A percentile compares a stretch with the other conserved stretches of the same genome.
phyloP scores from a whole-genome alignment of 176 grass and related monocot species.

The Paspalum vaginatum region DNA sequence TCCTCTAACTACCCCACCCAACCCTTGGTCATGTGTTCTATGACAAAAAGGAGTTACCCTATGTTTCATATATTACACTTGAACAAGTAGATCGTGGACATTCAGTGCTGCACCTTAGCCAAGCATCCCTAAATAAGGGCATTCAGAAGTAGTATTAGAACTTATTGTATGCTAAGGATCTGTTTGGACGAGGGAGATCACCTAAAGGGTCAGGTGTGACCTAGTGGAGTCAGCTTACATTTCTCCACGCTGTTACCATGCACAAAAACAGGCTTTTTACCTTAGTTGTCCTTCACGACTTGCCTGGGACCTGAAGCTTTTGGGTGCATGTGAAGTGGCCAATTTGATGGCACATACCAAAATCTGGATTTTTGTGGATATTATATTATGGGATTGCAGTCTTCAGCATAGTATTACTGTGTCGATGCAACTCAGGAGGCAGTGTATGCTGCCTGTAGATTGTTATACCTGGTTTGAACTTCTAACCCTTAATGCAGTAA shows the following conservation, averaged over 20 bases:
- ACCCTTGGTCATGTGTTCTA: neutral
- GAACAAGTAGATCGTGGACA: too few relatives aligned
- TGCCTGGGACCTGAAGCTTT: conserved; percentile 25
- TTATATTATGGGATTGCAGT: conserved; percentile 10
- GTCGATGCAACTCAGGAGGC: neutral
- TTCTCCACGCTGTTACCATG: neutral
- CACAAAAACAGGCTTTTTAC: conserved; percentile 9
- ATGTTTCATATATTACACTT: neutral
- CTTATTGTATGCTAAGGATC: neutral
- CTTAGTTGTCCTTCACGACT: neutral
- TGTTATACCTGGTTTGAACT: neutral
- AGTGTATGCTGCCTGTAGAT: neutral
- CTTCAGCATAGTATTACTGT: conserved; percentile 3
- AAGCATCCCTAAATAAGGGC: neutral
- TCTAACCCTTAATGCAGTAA: neutral
- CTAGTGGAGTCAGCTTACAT: neutral
- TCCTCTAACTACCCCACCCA: neutral
- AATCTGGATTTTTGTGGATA: conserved; percentile 20
- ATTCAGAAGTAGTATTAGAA: neutral
- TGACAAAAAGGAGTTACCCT: neutral
- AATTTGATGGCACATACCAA: neutral
- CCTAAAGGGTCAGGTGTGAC: neutral
- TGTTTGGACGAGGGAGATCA: neutral
- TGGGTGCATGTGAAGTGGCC: conserved; percentile 14
- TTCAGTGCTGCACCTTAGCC: neutral